Evolutionary conservation across 768 basidiomycete species (phyloP), one percentile per base, ranked within the genome.

Genomic region (Suillus alpinus): DNA sequence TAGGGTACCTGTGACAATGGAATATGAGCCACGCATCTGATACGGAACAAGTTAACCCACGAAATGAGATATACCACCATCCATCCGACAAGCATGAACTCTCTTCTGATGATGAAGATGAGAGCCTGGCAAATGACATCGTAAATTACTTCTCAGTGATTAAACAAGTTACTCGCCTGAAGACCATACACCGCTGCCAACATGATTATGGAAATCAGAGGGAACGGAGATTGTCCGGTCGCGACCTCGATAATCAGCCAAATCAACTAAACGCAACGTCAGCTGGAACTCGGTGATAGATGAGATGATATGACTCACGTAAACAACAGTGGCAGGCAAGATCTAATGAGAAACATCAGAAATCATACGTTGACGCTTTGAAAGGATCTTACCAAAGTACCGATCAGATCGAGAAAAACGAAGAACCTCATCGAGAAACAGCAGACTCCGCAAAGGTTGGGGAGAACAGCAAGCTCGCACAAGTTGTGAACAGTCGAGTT

Each of bases 41-140:
- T 39, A 39, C 3, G 20, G 37, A 8, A 4, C 53, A 44, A 53
- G 34, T 4, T 16, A 29, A 79, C 86, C 63, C 65, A 88, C 86
- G 86, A 86, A 53, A 87, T 29, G 59, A 88, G 75, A 68, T 88
- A 88, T 31, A 88, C 84, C 52, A 88, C 70, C 85, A 88, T 86
- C 87, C 87, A 88, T 4, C 87, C 87, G 41, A 88, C 71, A 34
- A 88, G 75, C 87, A 88, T 88, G 75, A 89, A 90, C 71, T 90
- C 87, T 61, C 89, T 81, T 72, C 85, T 88, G 68, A 90, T 65
- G 55, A 90, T 79, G 75, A 90, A 90, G 67, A 90, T 84, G 64
- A 89, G 71, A 10, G 84, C 83, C 77, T 81, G 53, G 32, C 12
- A 47, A 32, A 26, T 14, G 13, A 39, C 29, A 3, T 57, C 29